Base-by-base conservation (phyloP, 2,329 filamentous ascomycete species). In the Capronia americana region DNA sequence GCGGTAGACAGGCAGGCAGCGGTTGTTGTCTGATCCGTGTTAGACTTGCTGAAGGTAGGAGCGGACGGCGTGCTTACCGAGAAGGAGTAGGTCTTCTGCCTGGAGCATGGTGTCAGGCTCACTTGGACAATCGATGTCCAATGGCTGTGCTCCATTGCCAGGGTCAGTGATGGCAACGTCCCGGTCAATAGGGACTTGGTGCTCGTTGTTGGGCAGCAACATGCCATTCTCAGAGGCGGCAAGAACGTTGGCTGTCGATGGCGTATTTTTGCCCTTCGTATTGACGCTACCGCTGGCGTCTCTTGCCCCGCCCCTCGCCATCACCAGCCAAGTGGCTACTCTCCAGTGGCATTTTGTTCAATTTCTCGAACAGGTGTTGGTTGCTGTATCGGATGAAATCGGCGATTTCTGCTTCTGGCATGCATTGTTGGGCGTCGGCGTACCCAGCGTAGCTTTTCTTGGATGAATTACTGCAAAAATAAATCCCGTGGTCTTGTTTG, bases 391-490 rank as follows among this genome's bases (percentile, higher is more conserved):
- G 44, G 28, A 69, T 57, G 54, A 61, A 69, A 8, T 64, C 48
- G 2, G 34, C 20, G 23, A 69, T 66, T 24, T 56, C 38, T 26
- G 32, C 44, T 48, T 69, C 67, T 32, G 44, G 57, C 46, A 69
- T 64, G 4, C 30, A 57, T 24, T 51, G 53, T 8, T 60, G 46
- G 14, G 32, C 38, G n/a, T 68, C 66, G 3, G 66, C 32, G 41
- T 57, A 59, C 6, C 67, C 67, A n/a, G 61, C 55, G 46, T 54
- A 66, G 28, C 67, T 69, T 4, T 50, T 17, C 4, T 23, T 53
- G 26, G 51, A 59, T 17, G 67, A 46, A 48, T 61, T 46, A 8
- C 51, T 44, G 57, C 61, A 61, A 23, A 69, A 63, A 41, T 69
- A 69, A 14, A 64, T 44, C 20, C 26, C 44, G 38, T 66, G 28